These are phyloP conservation scores for Entomortierella lignicola DNA, from an alignment of 192 early-diverging fungal species.

Conservation along the genomic window DNA sequence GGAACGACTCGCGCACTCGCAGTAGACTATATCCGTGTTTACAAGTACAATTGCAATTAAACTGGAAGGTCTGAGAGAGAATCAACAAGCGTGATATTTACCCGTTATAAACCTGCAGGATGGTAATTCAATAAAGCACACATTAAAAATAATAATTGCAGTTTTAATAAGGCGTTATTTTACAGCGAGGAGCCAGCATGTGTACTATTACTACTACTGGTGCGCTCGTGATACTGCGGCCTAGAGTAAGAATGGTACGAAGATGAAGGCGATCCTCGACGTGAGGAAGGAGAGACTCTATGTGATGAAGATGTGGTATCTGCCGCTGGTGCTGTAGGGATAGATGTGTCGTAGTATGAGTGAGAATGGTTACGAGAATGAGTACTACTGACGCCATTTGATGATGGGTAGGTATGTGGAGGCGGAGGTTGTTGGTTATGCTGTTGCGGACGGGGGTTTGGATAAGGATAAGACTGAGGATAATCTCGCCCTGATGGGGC, in stretches of 20 bases:
- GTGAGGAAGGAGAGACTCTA: conserved; percentile 1
- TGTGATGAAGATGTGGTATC: not conserved
- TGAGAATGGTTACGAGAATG: conserved; percentile 8
- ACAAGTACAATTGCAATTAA: conserved; percentile 26
- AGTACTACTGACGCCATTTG: not conserved
- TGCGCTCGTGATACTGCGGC: conserved; percentile 16
- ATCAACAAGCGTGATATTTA: conserved; percentile 14
- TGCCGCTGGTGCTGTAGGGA: conserved; percentile 17
- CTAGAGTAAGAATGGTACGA: conserved; percentile 11
- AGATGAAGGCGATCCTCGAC: conserved; percentile 11
- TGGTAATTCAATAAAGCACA: not conserved
- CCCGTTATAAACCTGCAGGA: not conserved
- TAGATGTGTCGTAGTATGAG: conserved; percentile 7
- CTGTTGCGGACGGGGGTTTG: not conserved
- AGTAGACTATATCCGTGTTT: conserved; percentile 55
- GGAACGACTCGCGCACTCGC: conserved; percentile 57
- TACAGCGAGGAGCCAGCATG: conserved; percentile 6
- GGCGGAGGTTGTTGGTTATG: not conserved
- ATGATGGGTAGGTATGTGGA: not conserved
- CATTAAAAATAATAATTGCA: not conserved
- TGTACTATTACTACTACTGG: conserved; percentile 9
- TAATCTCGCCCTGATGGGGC: conserved; percentile 1
- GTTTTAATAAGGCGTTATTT: not conserved
- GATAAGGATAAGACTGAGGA: not conserved
- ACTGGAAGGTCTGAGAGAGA: not conserved